Conservation (phyloP, 352 stramenopile species). For the Vaucheria bursata region DNA sequence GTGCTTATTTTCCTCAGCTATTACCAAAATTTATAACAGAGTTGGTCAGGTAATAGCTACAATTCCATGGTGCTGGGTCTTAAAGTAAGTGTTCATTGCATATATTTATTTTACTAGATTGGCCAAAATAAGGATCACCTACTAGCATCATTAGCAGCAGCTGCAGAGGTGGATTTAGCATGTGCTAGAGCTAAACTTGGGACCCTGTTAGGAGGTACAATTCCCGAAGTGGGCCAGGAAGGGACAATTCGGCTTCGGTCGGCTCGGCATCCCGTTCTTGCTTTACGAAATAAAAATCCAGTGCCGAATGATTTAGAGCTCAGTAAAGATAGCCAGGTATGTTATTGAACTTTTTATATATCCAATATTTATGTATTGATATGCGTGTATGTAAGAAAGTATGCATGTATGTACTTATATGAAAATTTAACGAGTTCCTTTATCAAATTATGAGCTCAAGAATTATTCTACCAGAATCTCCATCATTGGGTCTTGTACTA, state of each 20-base stretch:
- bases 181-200: constrained; percentile 58
- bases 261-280: constrained; percentile 63
- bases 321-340: constrained; percentile 50
- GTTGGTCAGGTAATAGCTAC: no score
- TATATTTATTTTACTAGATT: constrained; percentile 11
- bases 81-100: no score
- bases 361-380: background rate
- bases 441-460: no score
- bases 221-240: constrained; percentile 52
- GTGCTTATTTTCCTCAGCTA: no score
- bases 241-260: constrained; percentile 52
- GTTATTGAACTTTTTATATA: constrained; percentile 49
- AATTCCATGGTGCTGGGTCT: no score
- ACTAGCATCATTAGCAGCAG: constrained; percentile 45
- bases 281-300: constrained; percentile 52
- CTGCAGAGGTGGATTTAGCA: constrained; percentile 59
- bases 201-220: constrained; percentile 49
- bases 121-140: constrained; percentile 19
- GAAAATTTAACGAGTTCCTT: no score
- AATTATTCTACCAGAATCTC: no score
- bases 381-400: background rate
- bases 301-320: constrained; percentile 56
- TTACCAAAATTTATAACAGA: no score
- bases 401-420: background rate
- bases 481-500: background rate